Base-by-base conservation (phyloP, 495 filamentous ascomycete genomes). In the Talaromyces liani region DNA sequence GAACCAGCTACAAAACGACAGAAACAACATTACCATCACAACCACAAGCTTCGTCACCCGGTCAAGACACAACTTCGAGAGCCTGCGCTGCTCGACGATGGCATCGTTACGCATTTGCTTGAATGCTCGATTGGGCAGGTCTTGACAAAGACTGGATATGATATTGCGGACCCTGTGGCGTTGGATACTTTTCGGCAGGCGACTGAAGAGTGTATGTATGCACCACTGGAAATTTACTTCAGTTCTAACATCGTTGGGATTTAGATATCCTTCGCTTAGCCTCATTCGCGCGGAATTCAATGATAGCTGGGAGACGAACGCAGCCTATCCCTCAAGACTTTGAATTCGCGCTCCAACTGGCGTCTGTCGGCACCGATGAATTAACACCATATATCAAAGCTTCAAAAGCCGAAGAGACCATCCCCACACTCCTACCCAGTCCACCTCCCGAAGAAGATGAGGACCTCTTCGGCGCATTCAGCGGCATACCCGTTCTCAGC, bases 241-340 rank as follows among this genome's bases (percentile, higher is more conserved):
- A 6, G 58, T 59, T 49, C 60, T 67, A 49, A 67, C 53, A 6
- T 25, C 22, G 25, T 39, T 14, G 18, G 9, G 49, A 14, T 63
- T 51, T 64, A 88, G 86, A 89, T 77, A 82, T 88, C 70, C 65
- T 80, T 33, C 74, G 79, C 61, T 79, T 89, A 61, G 72, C 85
- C 12, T 77, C 78, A 18, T 73, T 79, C 58, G 77, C 90, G 29
- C 80, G 80, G 25, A 74, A 82, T 41, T 87, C 88, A 5, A 89
- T 91, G 85, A 72, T 78, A 31, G 75, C 81, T 14, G 77, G 77
- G 20, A 80, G 89, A 31, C 85, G 90, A 16, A 77, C 79, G 16
- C 77, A 82, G 56, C 82, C 88, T 3, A 84, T 86, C 14, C 84
- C 89, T 16, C 78, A 83, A 45, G 90, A 93, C 72, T 92, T 91